These are phyloP conservation scores for Fusarium sp. DNA, from an alignment of 2,329 filamentous ascomycete species.

Conservation along the genomic window DNA sequence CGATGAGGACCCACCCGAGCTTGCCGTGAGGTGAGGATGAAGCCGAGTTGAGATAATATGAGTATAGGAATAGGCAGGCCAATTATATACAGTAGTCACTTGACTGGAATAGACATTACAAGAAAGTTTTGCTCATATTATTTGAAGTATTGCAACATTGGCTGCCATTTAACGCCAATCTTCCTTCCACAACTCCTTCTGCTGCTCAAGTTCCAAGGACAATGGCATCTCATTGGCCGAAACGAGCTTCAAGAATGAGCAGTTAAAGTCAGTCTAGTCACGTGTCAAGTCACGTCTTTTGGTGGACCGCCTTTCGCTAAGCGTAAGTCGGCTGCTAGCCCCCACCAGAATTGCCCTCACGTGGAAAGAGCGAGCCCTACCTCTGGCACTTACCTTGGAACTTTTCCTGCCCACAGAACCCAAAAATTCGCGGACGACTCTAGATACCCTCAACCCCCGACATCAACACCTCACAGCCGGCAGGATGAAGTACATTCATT, in stretches of 20 bases:
- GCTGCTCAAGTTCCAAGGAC: not conserved
- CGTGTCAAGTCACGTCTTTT: conserved; percentile 44
- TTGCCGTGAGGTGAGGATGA: conserved; percentile 20
- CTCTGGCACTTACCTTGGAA: conserved; percentile 52
- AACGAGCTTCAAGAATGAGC: not conserved
- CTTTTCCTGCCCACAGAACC: conserved; percentile 61
- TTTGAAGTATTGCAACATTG: not conserved
- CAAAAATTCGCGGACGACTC: conserved; percentile 53
- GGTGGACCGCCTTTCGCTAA: conserved; percentile 27
- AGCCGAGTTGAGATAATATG: not conserved
- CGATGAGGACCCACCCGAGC: conserved; percentile 47
- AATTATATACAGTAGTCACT: not conserved
- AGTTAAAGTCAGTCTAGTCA: conserved; percentile 16
- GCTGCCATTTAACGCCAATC: not conserved
- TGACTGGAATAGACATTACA: no score
- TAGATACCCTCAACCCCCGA: conserved; percentile 60
- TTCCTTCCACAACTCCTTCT: conserved; percentile 9
- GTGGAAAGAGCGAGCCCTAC: conserved; percentile 56
- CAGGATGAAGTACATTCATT: conserved; percentile 99
- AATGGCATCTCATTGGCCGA: conserved; percentile 24
- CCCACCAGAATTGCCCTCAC: conserved; percentile 51
- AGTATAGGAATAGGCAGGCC: not conserved
- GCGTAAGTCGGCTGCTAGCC: conserved; percentile 35
- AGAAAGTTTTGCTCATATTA: no score
- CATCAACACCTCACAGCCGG: conserved; percentile 67